Percentiles rank a stretch among this genome's conserved stretches.
Evolutionary conservation across 164 flowering plant genomes (phyloP).

Genomic region (Hamamelis virginiana): DNA sequence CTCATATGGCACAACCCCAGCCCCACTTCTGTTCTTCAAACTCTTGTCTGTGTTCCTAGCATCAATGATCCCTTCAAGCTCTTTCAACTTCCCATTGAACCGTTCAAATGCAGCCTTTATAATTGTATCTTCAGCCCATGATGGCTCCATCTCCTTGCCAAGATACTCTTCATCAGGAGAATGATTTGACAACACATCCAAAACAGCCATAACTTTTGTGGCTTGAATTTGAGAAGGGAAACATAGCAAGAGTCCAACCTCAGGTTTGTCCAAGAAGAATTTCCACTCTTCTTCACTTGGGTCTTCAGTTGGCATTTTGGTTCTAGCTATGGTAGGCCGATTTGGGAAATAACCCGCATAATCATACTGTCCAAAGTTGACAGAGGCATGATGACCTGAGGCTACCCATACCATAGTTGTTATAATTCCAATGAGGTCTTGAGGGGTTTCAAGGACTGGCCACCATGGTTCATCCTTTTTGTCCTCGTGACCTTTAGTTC

Average conservation of each 20-base stretch:
- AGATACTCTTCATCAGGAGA: constrained; percentile 65
- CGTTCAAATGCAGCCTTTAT: constrained; percentile 41
- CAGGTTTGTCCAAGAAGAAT: constrained; percentile 34
- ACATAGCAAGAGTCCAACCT: constrained; percentile 20
- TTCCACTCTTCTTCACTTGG: constrained; percentile 23
- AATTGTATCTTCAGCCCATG: constrained; percentile 33
- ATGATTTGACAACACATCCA: constrained; percentile 46
- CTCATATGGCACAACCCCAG: constrained; percentile 52
- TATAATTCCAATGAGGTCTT: constrained; percentile 44
- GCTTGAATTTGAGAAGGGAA: constrained; percentile 59
- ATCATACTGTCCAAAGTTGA: constrained; percentile 73
- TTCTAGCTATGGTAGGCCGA: constrained; percentile 65
- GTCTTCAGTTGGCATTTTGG: constrained; percentile 59
- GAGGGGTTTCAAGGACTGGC: constrained; percentile 54
- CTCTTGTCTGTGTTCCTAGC: constrained; percentile 31
- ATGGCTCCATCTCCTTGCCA: constrained; percentile 37
- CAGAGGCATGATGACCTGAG: constrained; percentile 78
- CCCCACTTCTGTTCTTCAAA: constrained; percentile 48
- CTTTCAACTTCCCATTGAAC: constrained; percentile 38
- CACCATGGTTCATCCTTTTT: constrained; percentile 84
- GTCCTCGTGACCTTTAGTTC: constrained; percentile 68
- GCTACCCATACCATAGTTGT: constrained; percentile 72
- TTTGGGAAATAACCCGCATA: constrained; percentile 75
- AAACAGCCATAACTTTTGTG: constrained; percentile 36
- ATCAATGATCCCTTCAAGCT: constrained; percentile 45